phyloP scores from a whole-genome alignment of 2,329 filamentous ascomycete genomes.

The Helminthosporium solani region DNA sequence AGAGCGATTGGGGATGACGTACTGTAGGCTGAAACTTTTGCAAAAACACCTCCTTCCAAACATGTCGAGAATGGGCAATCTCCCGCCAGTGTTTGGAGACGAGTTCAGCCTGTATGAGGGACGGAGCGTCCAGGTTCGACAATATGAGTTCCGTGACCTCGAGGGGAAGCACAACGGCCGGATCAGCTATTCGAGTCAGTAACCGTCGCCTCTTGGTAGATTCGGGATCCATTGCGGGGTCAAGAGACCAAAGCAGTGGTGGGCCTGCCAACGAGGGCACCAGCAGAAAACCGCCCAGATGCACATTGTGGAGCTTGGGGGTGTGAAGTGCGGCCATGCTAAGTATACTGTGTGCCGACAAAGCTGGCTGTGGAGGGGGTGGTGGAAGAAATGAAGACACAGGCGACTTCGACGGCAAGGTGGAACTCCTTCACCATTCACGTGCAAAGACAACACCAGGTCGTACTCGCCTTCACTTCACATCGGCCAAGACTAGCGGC shows the following conservation, averaged over 20 bases:
- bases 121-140: conserved; percentile 59
- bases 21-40: conserved; percentile 53
- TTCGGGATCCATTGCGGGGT: neutral
- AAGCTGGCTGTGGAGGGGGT: too few relatives aligned
- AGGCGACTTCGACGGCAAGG: too few relatives aligned
- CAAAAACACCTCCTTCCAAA: conserved; percentile 65
- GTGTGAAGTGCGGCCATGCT: too few relatives aligned
- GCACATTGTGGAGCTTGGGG: too few relatives aligned
- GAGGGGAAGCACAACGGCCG: conserved; percentile 55
- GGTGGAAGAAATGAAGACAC: too few relatives aligned
- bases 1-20: neutral
- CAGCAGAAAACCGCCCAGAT: too few relatives aligned
- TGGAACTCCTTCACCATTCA: too few relatives aligned
- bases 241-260: neutral
- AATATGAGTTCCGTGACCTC: conserved; percentile 62
- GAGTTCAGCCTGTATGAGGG: conserved; percentile 56
- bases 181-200: conserved; percentile 46
- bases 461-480: neutral
- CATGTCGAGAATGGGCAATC: conserved; percentile 57
- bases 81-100: conserved; percentile 60
- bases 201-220: neutral
- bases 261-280: neutral
- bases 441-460: too few relatives aligned
- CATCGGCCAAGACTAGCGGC: neutral
- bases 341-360: too few relatives aligned